Percentiles rank a stretch among this genome's conserved stretches.
Conservation (phyloP, 148 eudicot genomes). For the Euryodendron excelsum region DNA sequence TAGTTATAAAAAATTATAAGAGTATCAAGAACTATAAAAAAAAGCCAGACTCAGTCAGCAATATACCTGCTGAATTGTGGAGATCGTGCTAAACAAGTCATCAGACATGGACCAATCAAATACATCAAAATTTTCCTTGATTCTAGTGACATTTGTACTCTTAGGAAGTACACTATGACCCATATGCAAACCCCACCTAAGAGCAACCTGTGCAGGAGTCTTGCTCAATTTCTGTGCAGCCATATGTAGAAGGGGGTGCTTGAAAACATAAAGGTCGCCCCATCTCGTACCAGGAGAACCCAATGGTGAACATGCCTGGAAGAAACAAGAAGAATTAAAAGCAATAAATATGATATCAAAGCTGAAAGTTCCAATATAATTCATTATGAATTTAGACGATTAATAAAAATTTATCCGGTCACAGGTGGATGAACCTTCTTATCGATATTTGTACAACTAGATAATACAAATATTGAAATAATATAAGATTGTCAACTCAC, state of each 20-base stretch:
- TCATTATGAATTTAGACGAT: too few relatives aligned
- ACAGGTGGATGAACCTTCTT: neutral
- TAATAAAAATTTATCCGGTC: neutral
- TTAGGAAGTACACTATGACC: slow-evolving; percentile 86
- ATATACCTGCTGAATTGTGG: slow-evolving; percentile 66
- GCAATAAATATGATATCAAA: neutral
- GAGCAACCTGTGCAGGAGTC: slow-evolving; percentile 83
- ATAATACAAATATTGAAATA: neutral
- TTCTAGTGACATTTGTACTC: slow-evolving; percentile 59
- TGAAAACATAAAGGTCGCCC: slow-evolving; percentile 54
- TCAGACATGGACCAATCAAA: slow-evolving; percentile 71
- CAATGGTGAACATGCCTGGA: slow-evolving; percentile 79
- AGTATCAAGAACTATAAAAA: neutral
- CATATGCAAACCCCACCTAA: slow-evolving; percentile 82
- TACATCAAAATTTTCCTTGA: slow-evolving; percentile 62
- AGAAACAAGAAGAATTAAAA: neutral
- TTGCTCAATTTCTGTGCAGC: slow-evolving; percentile 65
- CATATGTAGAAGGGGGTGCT: slow-evolving; percentile 47
- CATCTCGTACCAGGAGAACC: slow-evolving; percentile 61
- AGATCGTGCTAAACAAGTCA: slow-evolving; percentile 58
- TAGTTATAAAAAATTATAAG: too few relatives aligned
- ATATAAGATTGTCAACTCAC: slow-evolving; percentile 35
- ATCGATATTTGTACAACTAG: too few relatives aligned
- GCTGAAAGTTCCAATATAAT: neutral
- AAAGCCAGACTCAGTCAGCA: neutral